phyloP scores from a whole-genome alignment of 2,329 filamentous ascomycete genomes.

The Corinectria fuckeliana region DNA sequence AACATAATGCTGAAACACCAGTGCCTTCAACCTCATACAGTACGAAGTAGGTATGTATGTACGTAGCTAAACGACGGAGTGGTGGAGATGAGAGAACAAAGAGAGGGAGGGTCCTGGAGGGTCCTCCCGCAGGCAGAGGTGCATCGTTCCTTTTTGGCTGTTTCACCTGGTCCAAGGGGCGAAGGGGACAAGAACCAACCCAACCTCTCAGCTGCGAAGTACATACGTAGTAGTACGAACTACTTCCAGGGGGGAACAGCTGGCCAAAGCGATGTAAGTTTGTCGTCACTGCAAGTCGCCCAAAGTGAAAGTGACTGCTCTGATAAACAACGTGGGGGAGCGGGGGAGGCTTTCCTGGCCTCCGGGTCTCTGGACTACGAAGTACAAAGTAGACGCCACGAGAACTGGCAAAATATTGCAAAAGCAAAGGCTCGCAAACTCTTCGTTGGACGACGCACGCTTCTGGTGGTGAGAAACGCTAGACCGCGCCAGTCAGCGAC shows the following conservation, averaged over 20 bases:
- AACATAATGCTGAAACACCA: conserved; percentile 31
- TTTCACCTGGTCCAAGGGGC: conserved; percentile 30
- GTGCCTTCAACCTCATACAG: neutral
- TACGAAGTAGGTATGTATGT: too few species aligned
- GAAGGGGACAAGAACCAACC: conserved; percentile 8
- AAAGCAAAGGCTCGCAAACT: conserved; percentile 22
- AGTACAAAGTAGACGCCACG: too few species aligned
- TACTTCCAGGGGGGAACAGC: conserved; percentile 16
- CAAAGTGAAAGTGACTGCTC: conserved; percentile 19
- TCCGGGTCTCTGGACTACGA: neutral
- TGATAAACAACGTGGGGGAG: conserved; percentile 10
- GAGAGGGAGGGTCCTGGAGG: conserved; percentile 9
- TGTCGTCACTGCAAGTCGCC: neutral
- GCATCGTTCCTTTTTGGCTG: conserved; percentile 15
- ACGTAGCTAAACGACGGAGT: too few species aligned
- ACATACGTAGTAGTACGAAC: too few species aligned
- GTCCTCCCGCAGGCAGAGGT: conserved; percentile 3
- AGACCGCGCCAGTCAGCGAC: conserved; percentile 9
- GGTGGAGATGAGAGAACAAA: conserved; percentile 12
- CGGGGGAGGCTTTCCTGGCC: neutral
- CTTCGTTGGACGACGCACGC: neutral
- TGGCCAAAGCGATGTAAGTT: conserved; percentile 14
- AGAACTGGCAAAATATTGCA: conserved; percentile 15
- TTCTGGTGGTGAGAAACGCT: neutral
- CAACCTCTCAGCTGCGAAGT: conserved; percentile 13